Evolutionary conservation across 1,139 yeast species (phyloP).

Genomic region (Nakaseomyces uthaithaninus): DNA sequence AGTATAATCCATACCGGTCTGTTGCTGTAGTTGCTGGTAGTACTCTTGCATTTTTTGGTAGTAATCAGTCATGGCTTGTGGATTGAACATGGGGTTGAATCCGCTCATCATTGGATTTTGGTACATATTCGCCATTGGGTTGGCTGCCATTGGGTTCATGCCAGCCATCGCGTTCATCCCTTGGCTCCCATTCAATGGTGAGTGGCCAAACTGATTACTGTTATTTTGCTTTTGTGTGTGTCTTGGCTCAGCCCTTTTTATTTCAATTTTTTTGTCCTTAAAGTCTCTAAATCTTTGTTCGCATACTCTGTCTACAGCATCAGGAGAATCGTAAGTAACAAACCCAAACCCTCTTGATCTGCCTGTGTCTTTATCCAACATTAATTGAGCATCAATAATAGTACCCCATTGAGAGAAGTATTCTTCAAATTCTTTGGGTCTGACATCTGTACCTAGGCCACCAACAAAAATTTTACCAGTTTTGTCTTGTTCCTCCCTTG

Average conservation of each 20-base stretch:
- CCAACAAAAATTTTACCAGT: constrained; percentile 98
- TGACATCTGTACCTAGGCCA: constrained; percentile 93
- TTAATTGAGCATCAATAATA: constrained; percentile 91
- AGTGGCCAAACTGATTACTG: constrained; percentile 15
- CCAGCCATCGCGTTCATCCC: constrained; percentile 17
- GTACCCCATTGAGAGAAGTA: constrained; percentile 88
- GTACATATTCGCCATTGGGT: constrained; percentile 25
- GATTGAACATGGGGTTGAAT: constrained; percentile 71
- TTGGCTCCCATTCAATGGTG: constrained; percentile 14
- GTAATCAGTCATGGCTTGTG: constrained; percentile 82
- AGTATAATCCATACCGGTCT: constrained; percentile 34
- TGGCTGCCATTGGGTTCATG: constrained; percentile 9
- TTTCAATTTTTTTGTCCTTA: constrained; percentile 89
- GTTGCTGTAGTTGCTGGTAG: constrained; percentile 53
- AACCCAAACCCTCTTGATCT: constrained; percentile 97
- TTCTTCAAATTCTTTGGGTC: constrained; percentile 81
- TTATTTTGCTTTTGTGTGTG: constrained; percentile 41
- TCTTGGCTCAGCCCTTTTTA: constrained; percentile 97
- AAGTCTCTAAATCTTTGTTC: constrained; percentile 73
- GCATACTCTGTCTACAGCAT: constrained; percentile 88
- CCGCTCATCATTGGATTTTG: constrained; percentile 38
- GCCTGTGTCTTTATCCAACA: constrained; percentile 97
- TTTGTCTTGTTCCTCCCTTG: constrained; percentile 95
- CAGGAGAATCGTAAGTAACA: constrained; percentile 91
- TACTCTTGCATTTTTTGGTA: constrained; percentile 82